A percentile compares a stretch with the other conserved stretches of the same genome.
Evolutionary conservation across 192 early-diverging fungal species (phyloP).

Genomic region (Coemansia brasiliensis): DNA sequence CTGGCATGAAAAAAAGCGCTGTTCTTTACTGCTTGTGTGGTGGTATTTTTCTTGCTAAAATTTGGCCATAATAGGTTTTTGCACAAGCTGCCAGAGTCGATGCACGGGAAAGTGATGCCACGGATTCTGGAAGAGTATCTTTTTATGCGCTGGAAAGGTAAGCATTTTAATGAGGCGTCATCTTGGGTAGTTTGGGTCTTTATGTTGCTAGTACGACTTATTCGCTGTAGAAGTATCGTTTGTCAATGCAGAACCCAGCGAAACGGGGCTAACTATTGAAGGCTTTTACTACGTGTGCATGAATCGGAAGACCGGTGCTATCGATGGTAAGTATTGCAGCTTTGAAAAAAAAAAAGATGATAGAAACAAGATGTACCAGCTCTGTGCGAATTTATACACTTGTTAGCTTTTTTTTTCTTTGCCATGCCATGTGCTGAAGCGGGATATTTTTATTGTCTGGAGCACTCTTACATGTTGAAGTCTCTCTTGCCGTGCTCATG

Average conservation of each 20-base stretch:
- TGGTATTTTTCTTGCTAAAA: not conserved
- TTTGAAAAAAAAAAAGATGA: no score
- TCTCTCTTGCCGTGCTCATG: no score
- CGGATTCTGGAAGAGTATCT: slow-evolving; percentile 61
- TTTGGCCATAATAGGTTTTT: slow-evolving; percentile 15
- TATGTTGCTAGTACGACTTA: not conserved
- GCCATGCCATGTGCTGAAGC: no score
- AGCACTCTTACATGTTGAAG: no score
- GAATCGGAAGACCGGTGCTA: slow-evolving; percentile 56
- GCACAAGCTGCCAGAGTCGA: slow-evolving; percentile 27
- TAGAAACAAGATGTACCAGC: no score
- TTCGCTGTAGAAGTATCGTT: slow-evolving; percentile 54
- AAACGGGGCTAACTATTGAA: slow-evolving; percentile 63
- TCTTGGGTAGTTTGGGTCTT: not conserved
- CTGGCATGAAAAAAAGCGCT: slow-evolving; percentile 14
- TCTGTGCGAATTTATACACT: no score
- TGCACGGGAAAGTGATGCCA: slow-evolving; percentile 49
- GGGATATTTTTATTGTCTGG: no score
- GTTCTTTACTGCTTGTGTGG: slow-evolving; percentile 14
- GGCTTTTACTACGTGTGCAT: slow-evolving; percentile 72
- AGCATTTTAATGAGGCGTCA: not conserved
- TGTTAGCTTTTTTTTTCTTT: no score
- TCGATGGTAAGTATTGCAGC: slow-evolving; percentile 55
- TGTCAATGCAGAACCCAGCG: slow-evolving; percentile 55
- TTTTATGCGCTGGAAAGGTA: slow-evolving; percentile 73